Percentiles rank a stretch among this genome's conserved stretches.
These are phyloP conservation scores for Diaporthe eres DNA, from an alignment of 2,329 filamentous ascomycete species.

Conservation along the genomic window DNA sequence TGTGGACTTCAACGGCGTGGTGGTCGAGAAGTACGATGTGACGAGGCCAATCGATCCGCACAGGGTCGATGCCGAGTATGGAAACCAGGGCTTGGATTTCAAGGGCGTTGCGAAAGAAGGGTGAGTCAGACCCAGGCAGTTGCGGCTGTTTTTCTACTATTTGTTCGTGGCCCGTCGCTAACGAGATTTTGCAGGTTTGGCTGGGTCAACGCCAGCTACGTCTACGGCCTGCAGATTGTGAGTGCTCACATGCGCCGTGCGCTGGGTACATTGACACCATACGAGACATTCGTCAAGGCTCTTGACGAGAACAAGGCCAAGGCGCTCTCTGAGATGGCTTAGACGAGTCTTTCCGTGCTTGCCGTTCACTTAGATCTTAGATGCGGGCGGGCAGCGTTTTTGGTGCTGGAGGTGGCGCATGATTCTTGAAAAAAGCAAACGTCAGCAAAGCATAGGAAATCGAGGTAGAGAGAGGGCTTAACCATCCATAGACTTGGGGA, in stretches of 20 bases:
- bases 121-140: constrained; percentile 68
- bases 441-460: constrained; percentile 13
- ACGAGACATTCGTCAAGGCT: constrained; percentile 84
- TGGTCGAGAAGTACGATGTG: constrained; percentile 99
- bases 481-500: constrained; percentile 13
- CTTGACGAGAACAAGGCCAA: constrained; percentile 68
- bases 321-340: constrained; percentile 61
- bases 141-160: constrained; percentile 15
- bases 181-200: constrained; percentile 77
- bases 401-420: constrained; percentile 3
- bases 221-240: constrained; percentile 90
- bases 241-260: constrained; percentile 92
- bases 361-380: constrained; percentile 8
- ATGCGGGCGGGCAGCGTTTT: constrained; percentile 17
- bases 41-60: constrained; percentile 91
- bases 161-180: neutral
- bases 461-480: constrained; percentile 1
- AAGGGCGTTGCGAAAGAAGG: constrained; percentile 96
- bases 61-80: constrained; percentile 95
- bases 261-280: constrained; percentile 88
- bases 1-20: constrained; percentile 97
- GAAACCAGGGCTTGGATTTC: constrained; percentile 95
- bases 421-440: constrained; percentile 14
- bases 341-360: constrained; percentile 26
- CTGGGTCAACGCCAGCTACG: constrained; percentile 98